Evolutionary conservation across 306 rosid species (phyloP), one percentile per base, ranked within the genome.

Genomic region (Malus fusca): DNA sequence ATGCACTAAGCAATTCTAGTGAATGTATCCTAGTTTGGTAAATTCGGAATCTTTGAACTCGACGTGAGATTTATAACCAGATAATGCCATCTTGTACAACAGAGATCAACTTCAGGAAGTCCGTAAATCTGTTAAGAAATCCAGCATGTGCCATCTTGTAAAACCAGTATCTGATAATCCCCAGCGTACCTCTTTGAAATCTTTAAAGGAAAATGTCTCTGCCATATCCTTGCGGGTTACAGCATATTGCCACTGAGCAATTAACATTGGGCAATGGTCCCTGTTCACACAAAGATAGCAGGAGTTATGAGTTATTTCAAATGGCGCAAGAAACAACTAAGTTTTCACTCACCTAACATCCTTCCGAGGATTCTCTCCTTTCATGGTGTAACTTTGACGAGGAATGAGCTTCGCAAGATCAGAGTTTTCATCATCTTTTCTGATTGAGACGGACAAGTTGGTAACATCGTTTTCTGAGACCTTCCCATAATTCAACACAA

Each of bases 181-280:
- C 42, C 82, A 80, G n/a, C 56, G 33, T 83, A 90, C 99, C 98
- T 89, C 85, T 53, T 82, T 82, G 84, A 96, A 90, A 63, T 96
- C 99, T 62, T 82, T 62, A 31, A 92, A 96, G 53, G 82, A 86
- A 89, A 90, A 92, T 58, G 75, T 84, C 77, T 87, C 76, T 18
- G 83, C 89, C 80, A 76, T 67, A 80, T 96, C 98, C 82, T 90
- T 90, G 74, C 98, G 98, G 75, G 98, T 96, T 78, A 96, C 98
- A 19, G 85, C 99, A 84, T 85, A 59, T 78, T 92, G 99, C 93
- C 85, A 82, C 75, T 96, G 99, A 69, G 98, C 92, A 61, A 89
- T 60, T 82, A 96, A 80, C 96, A 96, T 90, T 52, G 97, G 99
- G 18, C 76, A 89, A 81, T 89, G 82, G 62, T 83, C 92, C 89